Conservation (phyloP, 2,329 filamentous ascomycete species). For the Sclerotinia minor region DNA sequence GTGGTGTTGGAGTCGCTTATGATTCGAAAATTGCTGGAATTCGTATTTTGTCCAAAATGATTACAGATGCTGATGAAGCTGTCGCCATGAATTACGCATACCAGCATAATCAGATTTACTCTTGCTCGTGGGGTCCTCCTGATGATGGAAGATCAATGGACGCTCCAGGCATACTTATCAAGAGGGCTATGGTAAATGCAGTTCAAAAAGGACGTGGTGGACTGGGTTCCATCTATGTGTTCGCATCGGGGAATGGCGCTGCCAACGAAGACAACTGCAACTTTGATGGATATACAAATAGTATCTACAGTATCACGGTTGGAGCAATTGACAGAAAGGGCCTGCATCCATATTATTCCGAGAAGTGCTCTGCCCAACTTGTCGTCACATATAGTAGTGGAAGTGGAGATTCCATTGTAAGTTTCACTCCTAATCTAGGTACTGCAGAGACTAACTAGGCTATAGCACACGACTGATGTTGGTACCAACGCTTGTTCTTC, state of each 20-base stretch:
- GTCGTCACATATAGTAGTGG: slow-evolving; percentile 98
- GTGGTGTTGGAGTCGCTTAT: slow-evolving; percentile 94
- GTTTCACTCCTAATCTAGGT: slow-evolving; percentile 36
- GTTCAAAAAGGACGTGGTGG: slow-evolving; percentile 83
- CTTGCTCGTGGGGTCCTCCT: slow-evolving; percentile 96
- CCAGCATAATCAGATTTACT: slow-evolving; percentile 94
- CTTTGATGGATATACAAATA: slow-evolving; percentile 99
- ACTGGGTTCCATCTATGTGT: slow-evolving; percentile 90
- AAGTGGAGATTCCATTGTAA: slow-evolving; percentile 75
- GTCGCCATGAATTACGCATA: slow-evolving; percentile 89
- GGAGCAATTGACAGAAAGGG: slow-evolving; percentile 88
- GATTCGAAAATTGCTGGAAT: slow-evolving; percentile 87
- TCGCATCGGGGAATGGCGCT: slow-evolving; percentile 94
- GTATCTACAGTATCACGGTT: slow-evolving; percentile 97
- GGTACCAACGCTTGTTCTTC: slow-evolving; percentile 76
- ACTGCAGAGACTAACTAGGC: slow-evolving; percentile 30
- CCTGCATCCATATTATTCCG: slow-evolving; percentile 91
- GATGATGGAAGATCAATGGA: slow-evolving; percentile 96
- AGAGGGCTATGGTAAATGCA: slow-evolving; percentile 86
- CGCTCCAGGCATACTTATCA: slow-evolving; percentile 83
- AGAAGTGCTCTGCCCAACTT: slow-evolving; percentile 91
- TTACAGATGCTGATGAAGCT: slow-evolving; percentile 90
- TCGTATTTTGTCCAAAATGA: slow-evolving; percentile 86
- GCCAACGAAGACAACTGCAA: slow-evolving; percentile 92
- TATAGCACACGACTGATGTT: slow-evolving; percentile 87